Evolutionary conservation across 2,329 filamentous ascomycete genomes (phyloP).

Genomic region (Alternaria arborescens): DNA sequence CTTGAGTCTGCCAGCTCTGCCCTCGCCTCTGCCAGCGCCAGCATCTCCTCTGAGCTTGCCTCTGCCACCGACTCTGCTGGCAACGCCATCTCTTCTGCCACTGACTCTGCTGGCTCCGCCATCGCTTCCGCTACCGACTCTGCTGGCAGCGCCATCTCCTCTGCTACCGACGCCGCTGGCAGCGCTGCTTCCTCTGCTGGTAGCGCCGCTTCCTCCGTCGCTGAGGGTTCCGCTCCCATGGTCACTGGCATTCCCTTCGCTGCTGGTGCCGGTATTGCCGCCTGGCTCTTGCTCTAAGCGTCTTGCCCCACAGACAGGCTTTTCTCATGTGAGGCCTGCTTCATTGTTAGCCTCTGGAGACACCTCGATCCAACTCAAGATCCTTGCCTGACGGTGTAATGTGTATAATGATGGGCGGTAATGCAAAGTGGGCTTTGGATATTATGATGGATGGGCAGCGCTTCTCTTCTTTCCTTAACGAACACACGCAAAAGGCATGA

Average conservation of each 20-base stretch:
- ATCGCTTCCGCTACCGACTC: slow-evolving; percentile 9
- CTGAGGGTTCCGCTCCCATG: slow-evolving; percentile 34
- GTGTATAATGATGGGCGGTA: slow-evolving; percentile 40
- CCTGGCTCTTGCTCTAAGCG: slow-evolving; percentile 51
- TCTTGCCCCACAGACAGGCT: too few species aligned
- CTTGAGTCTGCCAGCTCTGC: slow-evolving; percentile 19
- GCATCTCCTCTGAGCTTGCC: slow-evolving; percentile 20
- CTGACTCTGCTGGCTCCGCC: slow-evolving; percentile 12
- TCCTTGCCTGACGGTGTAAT: slow-evolving; percentile 41
- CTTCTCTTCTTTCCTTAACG: slow-evolving; percentile 26
- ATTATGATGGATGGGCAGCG: slow-evolving; percentile 24
- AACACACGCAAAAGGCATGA: slow-evolving; percentile 32
- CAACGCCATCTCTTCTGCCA: slow-evolving; percentile 3
- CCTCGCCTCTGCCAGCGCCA: slow-evolving; percentile 15
- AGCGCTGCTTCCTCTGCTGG: slow-evolving; percentile 21
- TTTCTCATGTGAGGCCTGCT: too few species aligned
- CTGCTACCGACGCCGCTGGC: slow-evolving; percentile 18
- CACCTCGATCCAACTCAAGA: slow-evolving; percentile 25
- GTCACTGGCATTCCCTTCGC: slow-evolving; percentile 49
- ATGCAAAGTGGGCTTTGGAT: slow-evolving; percentile 34
- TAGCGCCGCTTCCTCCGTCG: slow-evolving; percentile 25
- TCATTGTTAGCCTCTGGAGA: too few species aligned
- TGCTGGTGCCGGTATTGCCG: slow-evolving; percentile 49
- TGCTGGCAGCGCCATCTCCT: not conserved
- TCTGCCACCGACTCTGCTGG: slow-evolving; percentile 17